Base-by-base conservation (phyloP, 192 early-diverging fungal species). In the Thamnidium elegans region DNA sequence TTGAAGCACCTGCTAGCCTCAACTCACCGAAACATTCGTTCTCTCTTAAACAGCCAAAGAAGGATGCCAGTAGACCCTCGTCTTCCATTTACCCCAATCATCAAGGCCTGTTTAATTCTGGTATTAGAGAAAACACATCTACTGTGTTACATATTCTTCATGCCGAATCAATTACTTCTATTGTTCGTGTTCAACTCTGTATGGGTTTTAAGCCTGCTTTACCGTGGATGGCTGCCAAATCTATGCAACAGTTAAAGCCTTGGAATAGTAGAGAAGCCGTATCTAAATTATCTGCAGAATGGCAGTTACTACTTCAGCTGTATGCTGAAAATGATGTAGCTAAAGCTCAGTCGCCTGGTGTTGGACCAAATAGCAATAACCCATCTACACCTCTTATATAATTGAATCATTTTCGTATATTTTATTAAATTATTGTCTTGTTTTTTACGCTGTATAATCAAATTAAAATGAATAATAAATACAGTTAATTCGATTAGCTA, bases 161-260 rank as follows among this genome's bases (percentile, higher is more conserved):
- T 30, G 53, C 69, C 0, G 62, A 65, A 31, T 56, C 54, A 6
- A 21, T 58, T 14, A 58, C 69, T 2, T 36, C 62, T 11, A 17
- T 65, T 34, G 55, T 54, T 5, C 47, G 58, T 46, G 36, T 70
- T 11, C 69, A 70, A 46, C 13, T 58, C 1, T 44, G 44, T 2
- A 65, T 70, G 69, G 63, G 63, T 45, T 65, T 56, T 39, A 61
- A 65, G 9, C 62, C 63, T 0, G 60, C 63, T 3, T 50, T 66
- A 20, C 53, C 65, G 2, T 66, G 65, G 65, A 65, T 60, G 48
- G 50, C 62, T 4, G 43, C 20, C 6, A 44, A 50, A 52, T 9
- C 55, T n/a, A 14, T 14, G 7, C 34, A 53, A 13, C 68, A 58
- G 39, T 8, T 65, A 31, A 36, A 53, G 4, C 62, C 62, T 13